Evolutionary conservation across 2,329 filamentous ascomycete species (phyloP), one percentile per base, ranked within the genome.

Genomic region (Whalleya microplaca): DNA sequence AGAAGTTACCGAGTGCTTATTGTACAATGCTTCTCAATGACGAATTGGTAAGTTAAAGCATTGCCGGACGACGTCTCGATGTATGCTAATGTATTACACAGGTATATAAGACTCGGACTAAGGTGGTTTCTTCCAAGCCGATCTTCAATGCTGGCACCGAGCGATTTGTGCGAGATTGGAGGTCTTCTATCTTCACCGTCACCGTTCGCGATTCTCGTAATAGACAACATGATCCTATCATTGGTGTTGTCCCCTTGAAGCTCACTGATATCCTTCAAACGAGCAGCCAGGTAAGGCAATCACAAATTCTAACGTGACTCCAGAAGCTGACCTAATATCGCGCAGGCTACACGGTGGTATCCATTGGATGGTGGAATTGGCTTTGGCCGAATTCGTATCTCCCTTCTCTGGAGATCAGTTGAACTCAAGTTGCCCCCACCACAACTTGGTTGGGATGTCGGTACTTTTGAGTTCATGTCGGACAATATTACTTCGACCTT

Each of bases 61-160:
- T 19, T 50, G 23, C 40, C 29, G 3, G 10, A n/a, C 40, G 10
- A n/a, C 40, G 61, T 45, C 27, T 60, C 63, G 60, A 64, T 45
- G 56, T 21, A 27, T 19, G 40, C 45, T 64, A 82, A 76, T 37
- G 9, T 16, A 16, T 37, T 41, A 9, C 53, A 37, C 37, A 70
- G 69, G 81, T 92, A 18, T 98, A 97, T 79, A 92, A 94, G 69
- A 98, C 94, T n/a, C 86, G 95, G 68, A 86, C 91, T 37, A 98
- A 99, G 79, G 93, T 93, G 3, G 90, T 96, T 7, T 96, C 90
- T 37, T 96, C 91, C 50, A 93, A 96, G 72, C 95, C 95, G 1
- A 97, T 98, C 62, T 98, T 96, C 82, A 97, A 98, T 66, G 93
- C 95, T 2, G 94, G 94, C 57, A 97, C 93, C 0, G 95, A 99